Percentiles rank a stretch among this genome's conserved stretches.
Evolutionary conservation across 192 early-diverging fungal genomes (phyloP).

Genomic region (Chytriomyces confervae): DNA sequence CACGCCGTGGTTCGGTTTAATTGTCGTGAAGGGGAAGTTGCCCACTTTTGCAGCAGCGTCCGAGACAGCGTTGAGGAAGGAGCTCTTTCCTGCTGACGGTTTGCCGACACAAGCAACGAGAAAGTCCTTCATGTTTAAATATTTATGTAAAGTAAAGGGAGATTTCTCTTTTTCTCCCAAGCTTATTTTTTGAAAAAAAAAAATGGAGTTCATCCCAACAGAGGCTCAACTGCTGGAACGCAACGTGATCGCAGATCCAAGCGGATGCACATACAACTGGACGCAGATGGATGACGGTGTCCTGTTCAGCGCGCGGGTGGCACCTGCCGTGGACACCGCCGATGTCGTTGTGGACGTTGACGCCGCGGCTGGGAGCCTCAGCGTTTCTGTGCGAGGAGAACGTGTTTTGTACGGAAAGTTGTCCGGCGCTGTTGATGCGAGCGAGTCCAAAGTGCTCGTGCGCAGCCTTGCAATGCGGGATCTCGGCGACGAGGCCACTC

Average conservation of each 20-base stretch:
- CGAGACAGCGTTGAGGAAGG: conserved; percentile 54
- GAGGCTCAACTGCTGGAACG: not conserved
- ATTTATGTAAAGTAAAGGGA: no score
- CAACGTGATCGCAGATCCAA: conserved; percentile 19
- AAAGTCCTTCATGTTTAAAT: conserved; percentile 22
- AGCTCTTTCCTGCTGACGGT: conserved; percentile 75
- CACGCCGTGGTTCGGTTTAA: conserved; percentile 71
- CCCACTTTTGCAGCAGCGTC: conserved; percentile 86
- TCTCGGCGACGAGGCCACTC: conserved; percentile 14
- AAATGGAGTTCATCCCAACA: not conserved
- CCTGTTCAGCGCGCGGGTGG: conserved; percentile 18
- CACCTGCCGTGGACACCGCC: not conserved
- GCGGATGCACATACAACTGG: conserved; percentile 30
- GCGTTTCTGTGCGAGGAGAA: conserved; percentile 9
- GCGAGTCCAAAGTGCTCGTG: conserved; percentile 31
- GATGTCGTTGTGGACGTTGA: conserved; percentile 28
- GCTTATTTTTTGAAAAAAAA: no score
- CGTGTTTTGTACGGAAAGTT: conserved; percentile 38
- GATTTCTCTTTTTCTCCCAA: no score
- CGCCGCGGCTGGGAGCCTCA: conserved; percentile 7
- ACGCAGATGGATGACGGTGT: conserved; percentile 12
- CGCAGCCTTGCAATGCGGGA: conserved; percentile 33
- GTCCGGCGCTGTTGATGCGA: conserved; percentile 33
- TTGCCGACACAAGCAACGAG: conserved; percentile 48
- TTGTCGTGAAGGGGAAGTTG: conserved; percentile 87